Evolutionary conservation across 768 basidiomycete species (phyloP).

Genomic region (Piloderma croceum): DNA sequence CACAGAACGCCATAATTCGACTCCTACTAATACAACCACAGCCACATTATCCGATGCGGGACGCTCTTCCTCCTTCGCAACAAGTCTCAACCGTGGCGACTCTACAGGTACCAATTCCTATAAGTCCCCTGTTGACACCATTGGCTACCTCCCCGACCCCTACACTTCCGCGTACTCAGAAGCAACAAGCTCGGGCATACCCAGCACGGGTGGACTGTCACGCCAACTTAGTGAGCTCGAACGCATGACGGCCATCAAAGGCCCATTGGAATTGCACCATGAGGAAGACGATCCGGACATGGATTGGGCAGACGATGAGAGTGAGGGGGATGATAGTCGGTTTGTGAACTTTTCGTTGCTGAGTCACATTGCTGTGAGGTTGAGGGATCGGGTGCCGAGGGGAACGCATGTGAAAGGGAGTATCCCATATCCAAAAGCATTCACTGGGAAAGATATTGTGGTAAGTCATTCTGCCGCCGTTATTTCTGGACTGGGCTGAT

Average conservation of each 20-base stretch:
- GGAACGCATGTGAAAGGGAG: conserved; percentile 88
- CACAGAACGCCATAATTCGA: too few species aligned
- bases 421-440: conserved; percentile 83
- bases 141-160: neutral
- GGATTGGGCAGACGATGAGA: conserved; percentile 21
- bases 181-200: neutral
- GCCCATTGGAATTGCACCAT: neutral
- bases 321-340: conserved; percentile 56
- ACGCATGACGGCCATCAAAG: neutral
- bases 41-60: too few species aligned
- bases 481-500: neutral
- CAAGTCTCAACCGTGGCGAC: neutral
- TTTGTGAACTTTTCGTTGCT: conserved; percentile 88
- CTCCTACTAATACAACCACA: too few species aligned
- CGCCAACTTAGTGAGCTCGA: neutral
- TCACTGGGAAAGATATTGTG: conserved; percentile 93
- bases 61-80: neutral
- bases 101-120: neutral
- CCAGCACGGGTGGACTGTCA: neutral
- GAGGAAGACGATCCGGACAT: neutral
- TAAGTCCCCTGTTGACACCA: neutral
- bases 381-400: conserved; percentile 86
- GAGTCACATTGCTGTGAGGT: conserved; percentile 81
- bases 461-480: conserved; percentile 40
- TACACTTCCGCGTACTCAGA: neutral